Evolutionary conservation across 169 alveolate species (phyloP), one percentile per base, ranked within the genome.

Genomic region (Pseudocohnilembus persalinus): DNA sequence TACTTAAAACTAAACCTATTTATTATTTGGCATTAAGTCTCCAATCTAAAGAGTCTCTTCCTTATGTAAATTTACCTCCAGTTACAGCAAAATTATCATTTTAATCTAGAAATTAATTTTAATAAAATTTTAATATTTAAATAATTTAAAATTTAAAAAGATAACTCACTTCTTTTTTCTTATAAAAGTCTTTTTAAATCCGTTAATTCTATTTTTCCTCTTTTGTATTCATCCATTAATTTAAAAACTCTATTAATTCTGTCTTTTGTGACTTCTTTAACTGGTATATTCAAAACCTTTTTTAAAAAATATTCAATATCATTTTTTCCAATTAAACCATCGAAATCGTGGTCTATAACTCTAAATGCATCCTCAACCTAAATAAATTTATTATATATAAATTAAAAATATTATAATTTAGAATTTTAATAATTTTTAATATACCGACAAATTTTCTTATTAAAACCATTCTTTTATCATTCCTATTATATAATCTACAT

Each of bases 311-410:
- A 76, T 74, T 78, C 85, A 16, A 93, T 81, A 77, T 93, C 96
- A 30, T 74, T 79, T 82, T 91, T 89, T 31, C 88, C 85, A 0
- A 93, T 76, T 26, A 81, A 34, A 1, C 96, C 95, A 88, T 93
- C 96, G 76, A 93, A 93, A 83, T 93, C 96, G n/a, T 88, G 87
- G 77, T 93, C 96, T 31, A 93, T 88, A 16, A 90, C 82, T 77
- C 93, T 89, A 63, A 93, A 91, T 16, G 92, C 96, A 81, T 93
- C 96, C 33, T 93, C 96, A 72, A 89, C 68, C 68, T 49, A 20
- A 49, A 49, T 11, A 49, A 49, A 49, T 49, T 11, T 49, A 11
- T 49, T 49, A 11, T 49, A 11, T 49, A 49, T 49, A 49, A 49
- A 11, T 49, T 49, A 49, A 11, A 11, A 11, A 49, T 49, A 11